Conservation (phyloP, 2,329 filamentous ascomycete genomes). For the Cladophialophora yegresii region DNA sequence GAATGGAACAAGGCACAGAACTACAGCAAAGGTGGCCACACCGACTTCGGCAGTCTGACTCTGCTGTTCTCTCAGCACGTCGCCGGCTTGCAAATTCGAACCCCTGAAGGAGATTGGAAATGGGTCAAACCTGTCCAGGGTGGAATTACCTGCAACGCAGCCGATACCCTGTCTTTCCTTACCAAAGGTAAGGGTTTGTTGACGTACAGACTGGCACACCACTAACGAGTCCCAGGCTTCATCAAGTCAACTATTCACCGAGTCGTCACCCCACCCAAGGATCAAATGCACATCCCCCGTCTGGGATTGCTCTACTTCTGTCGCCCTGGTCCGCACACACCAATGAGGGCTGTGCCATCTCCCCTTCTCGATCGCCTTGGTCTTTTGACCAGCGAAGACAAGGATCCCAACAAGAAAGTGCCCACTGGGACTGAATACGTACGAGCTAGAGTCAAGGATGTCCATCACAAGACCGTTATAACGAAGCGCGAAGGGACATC, state of each 20-base stretch:
- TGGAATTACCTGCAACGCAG: conserved; percentile 54
- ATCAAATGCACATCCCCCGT: conserved; percentile 49
- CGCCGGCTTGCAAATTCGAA: conserved; percentile 57
- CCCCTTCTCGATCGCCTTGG: conserved; percentile 45
- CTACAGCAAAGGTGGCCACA: conserved; percentile 55
- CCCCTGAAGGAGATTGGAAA: conserved; percentile 52
- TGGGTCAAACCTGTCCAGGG: conserved; percentile 58
- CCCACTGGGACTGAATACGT: conserved; percentile 51
- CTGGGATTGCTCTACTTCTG: conserved; percentile 60
- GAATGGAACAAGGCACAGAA: conserved; percentile 51
- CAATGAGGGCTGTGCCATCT: conserved; percentile 46
- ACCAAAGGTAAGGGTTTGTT: conserved; percentile 38
- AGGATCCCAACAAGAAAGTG: conserved; percentile 41
- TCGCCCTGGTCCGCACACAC: conserved; percentile 52
- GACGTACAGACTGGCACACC: neutral
- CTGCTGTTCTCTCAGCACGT: conserved; percentile 57
- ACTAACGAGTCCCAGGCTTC: conserved; percentile 18
- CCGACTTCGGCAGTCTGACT: conserved; percentile 60
- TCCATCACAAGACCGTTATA: conserved; percentile 50
- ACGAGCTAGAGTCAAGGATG: conserved; percentile 51
- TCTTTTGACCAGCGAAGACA: conserved; percentile 46
- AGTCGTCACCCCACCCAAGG: conserved; percentile 53
- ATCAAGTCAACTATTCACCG: conserved; percentile 51
- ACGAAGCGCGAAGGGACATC: conserved; percentile 49
- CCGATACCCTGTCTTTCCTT: conserved; percentile 51